Percentiles rank a stretch among this genome's conserved stretches.
Evolutionary conservation across 257 asterid genomes (phyloP).

Genomic region (Lantana camara): DNA sequence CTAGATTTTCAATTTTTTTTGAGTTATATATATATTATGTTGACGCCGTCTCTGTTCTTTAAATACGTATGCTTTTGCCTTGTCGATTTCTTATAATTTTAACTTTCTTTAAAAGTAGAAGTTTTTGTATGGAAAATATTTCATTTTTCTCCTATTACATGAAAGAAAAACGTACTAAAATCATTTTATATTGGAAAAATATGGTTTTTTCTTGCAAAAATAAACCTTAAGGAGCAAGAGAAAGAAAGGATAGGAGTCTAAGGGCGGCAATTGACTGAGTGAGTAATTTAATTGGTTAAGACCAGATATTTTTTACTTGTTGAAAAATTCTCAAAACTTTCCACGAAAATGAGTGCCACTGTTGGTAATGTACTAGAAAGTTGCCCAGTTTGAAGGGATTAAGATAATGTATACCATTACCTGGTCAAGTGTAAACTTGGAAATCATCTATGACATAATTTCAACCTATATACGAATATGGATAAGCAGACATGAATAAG

Average conservation of each 20-base stretch:
- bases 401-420: background rate
- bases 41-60: too few relatives aligned
- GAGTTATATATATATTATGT: too few relatives aligned
- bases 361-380: slow-evolving; percentile 12
- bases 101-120: too few relatives aligned
- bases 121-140: too few relatives aligned
- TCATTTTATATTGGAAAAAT: too few relatives aligned
- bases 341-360: background rate
- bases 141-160: too few relatives aligned
- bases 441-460: background rate
- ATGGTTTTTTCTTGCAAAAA: background rate
- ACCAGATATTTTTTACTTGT: background rate
- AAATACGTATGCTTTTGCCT: too few relatives aligned
- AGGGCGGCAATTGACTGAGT: slow-evolving; percentile 23
- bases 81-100: too few relatives aligned
- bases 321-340: background rate
- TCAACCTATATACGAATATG: too few relatives aligned
- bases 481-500: too few relatives aligned
- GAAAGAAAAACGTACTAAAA: too few relatives aligned
- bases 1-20: too few relatives aligned
- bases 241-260: background rate
- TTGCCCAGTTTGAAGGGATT: background rate
- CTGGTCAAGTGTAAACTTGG: background rate
- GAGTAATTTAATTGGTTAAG: background rate
- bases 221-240: background rate